These are phyloP conservation scores for Eruca vesicaria DNA, from an alignment of 441 rosid genomes.

Conservation along the genomic window DNA sequence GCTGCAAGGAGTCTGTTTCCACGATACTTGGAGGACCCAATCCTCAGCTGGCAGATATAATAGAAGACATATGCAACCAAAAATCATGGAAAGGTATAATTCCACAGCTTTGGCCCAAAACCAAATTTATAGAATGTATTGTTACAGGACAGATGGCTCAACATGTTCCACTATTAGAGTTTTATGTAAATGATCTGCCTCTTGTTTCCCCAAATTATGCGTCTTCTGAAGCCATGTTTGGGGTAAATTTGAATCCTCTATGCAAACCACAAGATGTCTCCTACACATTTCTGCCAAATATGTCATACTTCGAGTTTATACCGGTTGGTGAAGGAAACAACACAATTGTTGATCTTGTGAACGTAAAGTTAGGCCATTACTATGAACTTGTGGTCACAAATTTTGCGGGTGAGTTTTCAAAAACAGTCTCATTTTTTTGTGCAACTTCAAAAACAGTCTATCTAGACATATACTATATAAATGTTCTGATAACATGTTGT, in stretches of 20 bases:
- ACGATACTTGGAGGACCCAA: conserved; percentile 38
- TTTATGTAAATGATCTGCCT: conserved; percentile 56
- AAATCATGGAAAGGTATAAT: conserved; percentile 65
- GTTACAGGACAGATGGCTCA: conserved; percentile 72
- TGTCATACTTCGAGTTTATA: conserved; percentile 72
- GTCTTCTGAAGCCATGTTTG: conserved; percentile 60
- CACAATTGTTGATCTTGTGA: conserved; percentile 51
- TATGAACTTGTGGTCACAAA: conserved; percentile 44
- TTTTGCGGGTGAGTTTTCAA: conserved; percentile 41
- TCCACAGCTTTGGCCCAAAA: conserved; percentile 61
- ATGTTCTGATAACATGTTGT: neutral
- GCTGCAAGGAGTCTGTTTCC: conserved; percentile 16
- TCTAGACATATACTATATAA: neutral
- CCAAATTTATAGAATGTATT: conserved; percentile 55
- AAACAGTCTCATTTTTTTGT: no score
- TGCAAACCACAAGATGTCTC: conserved; percentile 56
- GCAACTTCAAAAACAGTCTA: neutral
- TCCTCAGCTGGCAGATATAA: conserved; percentile 39
- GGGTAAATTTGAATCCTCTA: conserved; percentile 58
- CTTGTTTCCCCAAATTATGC: conserved; percentile 51
- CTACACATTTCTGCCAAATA: conserved; percentile 61
- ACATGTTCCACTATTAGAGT: conserved; percentile 51
- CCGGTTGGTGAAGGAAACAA: conserved; percentile 30
- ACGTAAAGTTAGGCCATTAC: neutral
- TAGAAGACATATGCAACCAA: conserved; percentile 39